Base-by-base conservation (phyloP, 75 land plant species). In the Pinus tabuliformis region DNA sequence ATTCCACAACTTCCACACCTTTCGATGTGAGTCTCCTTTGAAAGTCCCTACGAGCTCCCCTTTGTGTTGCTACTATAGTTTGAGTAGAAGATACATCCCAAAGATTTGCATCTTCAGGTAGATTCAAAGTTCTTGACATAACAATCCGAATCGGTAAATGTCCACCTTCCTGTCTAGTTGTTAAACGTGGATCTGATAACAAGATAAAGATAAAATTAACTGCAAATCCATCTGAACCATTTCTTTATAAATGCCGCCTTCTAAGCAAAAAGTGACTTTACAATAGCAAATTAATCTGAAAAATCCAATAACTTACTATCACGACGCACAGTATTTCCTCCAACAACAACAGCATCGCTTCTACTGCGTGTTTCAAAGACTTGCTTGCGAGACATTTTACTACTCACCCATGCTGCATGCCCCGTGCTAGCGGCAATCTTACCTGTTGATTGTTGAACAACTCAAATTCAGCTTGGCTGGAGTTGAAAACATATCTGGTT, bases 1-100 rank as follows among this genome's bases (percentile, higher is more conserved):
- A 97, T 75, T 97, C 99, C n/a, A 97, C 91, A 24, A 97, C 94
- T 81, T 97, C 99, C 57, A 97, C 98, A 76, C 99, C 99, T 79
- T 89, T 89, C 3, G 79, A 79, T 13, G 90, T 87, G 77, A 97
- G 91, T 36, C 74, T 57, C 57, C 84, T 80, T 81, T 97, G 99
- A 68, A 97, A 89, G 71, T 86, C 89, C 78, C 78, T 91, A 22
- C 91, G 83, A 15, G 94, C 99, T 37, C 99, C 99, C 56, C 91
- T 81, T 83, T 97, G 99, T 57, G 99, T 97, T 56, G 81, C 95
- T 62, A 97, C 96, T 20, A 95, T 95, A 14, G 99, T 97, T n/a
- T 81, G 85, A 73, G 86, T 85, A 70, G 76, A 84, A 81, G 87
- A 76, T 36, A 86, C 82, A 76, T 95, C 90, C 99, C 99, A 97